Base-by-base conservation (phyloP, 805 yeast species). In the Saccharomycopsis synnaedendra region DNA sequence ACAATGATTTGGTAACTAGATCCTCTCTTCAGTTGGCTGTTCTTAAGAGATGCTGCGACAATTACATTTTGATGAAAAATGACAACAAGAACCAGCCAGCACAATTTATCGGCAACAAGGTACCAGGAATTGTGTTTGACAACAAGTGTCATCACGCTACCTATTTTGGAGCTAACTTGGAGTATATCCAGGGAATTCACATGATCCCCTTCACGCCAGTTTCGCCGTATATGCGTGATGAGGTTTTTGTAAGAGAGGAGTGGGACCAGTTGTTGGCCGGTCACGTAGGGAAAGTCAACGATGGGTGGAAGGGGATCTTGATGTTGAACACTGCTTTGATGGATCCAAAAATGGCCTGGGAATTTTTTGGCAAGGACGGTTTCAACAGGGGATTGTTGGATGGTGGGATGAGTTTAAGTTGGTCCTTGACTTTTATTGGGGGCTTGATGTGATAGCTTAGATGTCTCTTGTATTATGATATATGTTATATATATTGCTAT, bases 351-450 rank as follows among this genome's bases (percentile, higher is more conserved):
- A 48, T 71, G 1, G 71, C 94, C 0, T 86, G 78, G 59, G 54
- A 64, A 2, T 87, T 76, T 64, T 86, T 85, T 60, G 60, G 80
- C 1, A 59, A 74, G 34, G 55, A 67, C 4, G 66, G 65, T 47
- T 88, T 85, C 72, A 59, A 68, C 41, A 65, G 67, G n/a, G 57
- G 61, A 3, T 73, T 71, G 54, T 74, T 89, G 43, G 97, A 89
- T 58, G 76, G 76, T 49, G 97, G 97, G 2, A 90, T 87, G 71
- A 80, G 90, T 31, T 67, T 80, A 53, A 82, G 96, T 0, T 88
- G 96, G 95, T 80, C 89, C 8, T 67, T 88, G 53, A 79, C 95
- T 0, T 85, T 75, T 55, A 71, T 85, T 42, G 95, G 76, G 80
- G 3, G 51, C 36, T 19, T 19, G 19, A 19, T 19, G 19, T 19